phyloP scores from a whole-genome alignment of 306 rosid species.

The Vigna nakashimae region DNA sequence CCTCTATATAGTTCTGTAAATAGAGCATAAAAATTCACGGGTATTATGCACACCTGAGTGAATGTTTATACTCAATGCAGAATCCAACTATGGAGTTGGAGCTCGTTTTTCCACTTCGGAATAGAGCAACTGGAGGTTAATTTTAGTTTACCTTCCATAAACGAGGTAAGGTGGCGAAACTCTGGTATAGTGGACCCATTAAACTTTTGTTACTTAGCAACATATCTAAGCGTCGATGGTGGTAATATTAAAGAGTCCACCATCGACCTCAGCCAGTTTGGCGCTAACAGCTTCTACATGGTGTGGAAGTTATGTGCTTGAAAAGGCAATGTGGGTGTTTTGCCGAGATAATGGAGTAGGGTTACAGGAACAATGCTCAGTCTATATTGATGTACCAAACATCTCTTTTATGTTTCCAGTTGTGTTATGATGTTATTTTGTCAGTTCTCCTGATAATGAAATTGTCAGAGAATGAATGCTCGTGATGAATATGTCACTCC shows the following conservation, averaged over 20 bases:
- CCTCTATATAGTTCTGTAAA: conserved; percentile 91
- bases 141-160: conserved; percentile 80
- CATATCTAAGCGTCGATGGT: conserved; percentile 56
- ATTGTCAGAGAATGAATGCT: conserved; percentile 53
- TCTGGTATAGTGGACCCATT: conserved; percentile 57
- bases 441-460: conserved; percentile 47
- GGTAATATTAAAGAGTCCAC: conserved; percentile 61
- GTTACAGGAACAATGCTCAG: conserved; percentile 45
- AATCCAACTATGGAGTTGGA: conserved; percentile 89
- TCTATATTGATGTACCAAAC: conserved; percentile 52
- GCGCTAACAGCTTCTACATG: conserved; percentile 54
- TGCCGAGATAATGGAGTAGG: conserved; percentile 45
- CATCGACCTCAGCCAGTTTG: conserved; percentile 53
- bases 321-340: conserved; percentile 44
- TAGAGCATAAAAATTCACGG: conserved; percentile 90
- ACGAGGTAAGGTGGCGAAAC: conserved; percentile 63
- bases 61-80: conserved; percentile 92
- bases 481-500: conserved; percentile 36
- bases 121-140: conserved; percentile 93
- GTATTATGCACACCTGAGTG: conserved; percentile 64
- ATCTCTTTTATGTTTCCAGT: conserved; percentile 48
- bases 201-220: conserved; percentile 55
- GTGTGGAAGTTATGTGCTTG: conserved; percentile 51
- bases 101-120: conserved; percentile 84
- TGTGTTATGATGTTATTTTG: conserved; percentile 50